phyloP scores from a whole-genome alignment of 495 filamentous ascomycete genomes.

The Melanomma pulvis-pyrius region DNA sequence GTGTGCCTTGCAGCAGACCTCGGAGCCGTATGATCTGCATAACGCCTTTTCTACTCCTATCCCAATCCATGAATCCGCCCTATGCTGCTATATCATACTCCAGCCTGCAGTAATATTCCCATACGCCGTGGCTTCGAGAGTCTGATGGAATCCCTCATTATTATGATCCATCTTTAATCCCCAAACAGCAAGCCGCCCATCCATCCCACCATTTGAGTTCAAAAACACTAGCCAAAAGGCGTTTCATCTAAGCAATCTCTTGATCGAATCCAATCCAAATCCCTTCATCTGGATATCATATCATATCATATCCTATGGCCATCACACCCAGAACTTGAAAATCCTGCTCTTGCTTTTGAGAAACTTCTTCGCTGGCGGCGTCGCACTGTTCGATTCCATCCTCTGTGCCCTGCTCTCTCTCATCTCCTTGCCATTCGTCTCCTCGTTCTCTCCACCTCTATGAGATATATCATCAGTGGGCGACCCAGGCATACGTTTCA shows the following conservation, averaged over 20 bases:
- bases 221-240: neutral
- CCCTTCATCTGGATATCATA: neutral
- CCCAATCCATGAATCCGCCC: conserved; percentile 1
- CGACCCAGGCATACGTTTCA: neutral
- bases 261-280: conserved; percentile 10
- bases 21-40: conserved; percentile 12
- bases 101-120: neutral
- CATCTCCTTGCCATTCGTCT: neutral
- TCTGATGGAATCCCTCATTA: neutral
- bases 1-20: conserved; percentile 29
- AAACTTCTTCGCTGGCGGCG: conserved; percentile 20
- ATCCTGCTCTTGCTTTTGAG: conserved; percentile 33
- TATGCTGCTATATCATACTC: neutral
- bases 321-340: conserved; percentile 35
- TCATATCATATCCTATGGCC: neutral
- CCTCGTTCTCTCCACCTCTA: conserved; percentile 6
- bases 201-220: neutral
- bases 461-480: neutral
- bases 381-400: neutral
- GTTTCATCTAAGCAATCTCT: neutral
- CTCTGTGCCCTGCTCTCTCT: neutral
- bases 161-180: too few relatives aligned
- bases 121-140: neutral
- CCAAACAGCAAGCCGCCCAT: too few relatives aligned
- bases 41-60: neutral